These are phyloP conservation scores for Aspergillus cavernicola DNA, from an alignment of 495 filamentous ascomycete genomes.

Conservation along the genomic window DNA sequence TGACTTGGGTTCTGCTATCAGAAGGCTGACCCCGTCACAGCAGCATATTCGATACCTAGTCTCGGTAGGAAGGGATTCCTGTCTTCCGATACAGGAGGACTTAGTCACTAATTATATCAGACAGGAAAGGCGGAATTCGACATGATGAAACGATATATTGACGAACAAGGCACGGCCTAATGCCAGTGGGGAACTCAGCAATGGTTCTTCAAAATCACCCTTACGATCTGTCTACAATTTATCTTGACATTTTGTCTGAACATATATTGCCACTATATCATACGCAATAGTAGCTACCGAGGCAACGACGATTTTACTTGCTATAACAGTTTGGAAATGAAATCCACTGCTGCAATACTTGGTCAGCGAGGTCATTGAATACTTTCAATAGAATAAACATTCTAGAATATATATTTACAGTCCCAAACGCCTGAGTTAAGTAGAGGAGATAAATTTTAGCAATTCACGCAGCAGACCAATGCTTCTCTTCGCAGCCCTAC, in stretches of 20 bases:
- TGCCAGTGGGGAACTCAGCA: not conserved
- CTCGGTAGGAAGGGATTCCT: conserved; percentile 36
- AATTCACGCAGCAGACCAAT: conserved; percentile 7
- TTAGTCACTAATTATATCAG: conserved; percentile 21
- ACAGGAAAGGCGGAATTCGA: conserved; percentile 61
- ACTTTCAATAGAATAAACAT: not conserved
- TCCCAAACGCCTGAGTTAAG: not conserved
- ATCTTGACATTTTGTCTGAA: too few species aligned
- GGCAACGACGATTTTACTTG: too few species aligned
- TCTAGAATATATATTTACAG: conserved; percentile 7
- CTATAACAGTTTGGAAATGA: not conserved
- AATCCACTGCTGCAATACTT: not conserved
- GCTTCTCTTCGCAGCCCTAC: conserved; percentile 21
- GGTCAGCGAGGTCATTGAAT: not conserved
- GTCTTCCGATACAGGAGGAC: not conserved
- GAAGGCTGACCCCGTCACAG: conserved; percentile 21
- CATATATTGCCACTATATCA: too few species aligned
- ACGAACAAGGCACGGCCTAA: conserved; percentile 39
- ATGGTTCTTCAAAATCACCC: too few species aligned
- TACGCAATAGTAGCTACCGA: too few species aligned
- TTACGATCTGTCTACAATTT: too few species aligned
- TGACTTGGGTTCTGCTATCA: not conserved
- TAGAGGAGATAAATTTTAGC: not conserved
- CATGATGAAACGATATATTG: conserved; percentile 53
- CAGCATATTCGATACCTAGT: conserved; percentile 59